Percentiles rank a stretch among this genome's conserved stretches.
These are phyloP conservation scores for Chaetomiaceae sp. DNA, from an alignment of 2,329 filamentous ascomycete genomes.

Conservation along the genomic window DNA sequence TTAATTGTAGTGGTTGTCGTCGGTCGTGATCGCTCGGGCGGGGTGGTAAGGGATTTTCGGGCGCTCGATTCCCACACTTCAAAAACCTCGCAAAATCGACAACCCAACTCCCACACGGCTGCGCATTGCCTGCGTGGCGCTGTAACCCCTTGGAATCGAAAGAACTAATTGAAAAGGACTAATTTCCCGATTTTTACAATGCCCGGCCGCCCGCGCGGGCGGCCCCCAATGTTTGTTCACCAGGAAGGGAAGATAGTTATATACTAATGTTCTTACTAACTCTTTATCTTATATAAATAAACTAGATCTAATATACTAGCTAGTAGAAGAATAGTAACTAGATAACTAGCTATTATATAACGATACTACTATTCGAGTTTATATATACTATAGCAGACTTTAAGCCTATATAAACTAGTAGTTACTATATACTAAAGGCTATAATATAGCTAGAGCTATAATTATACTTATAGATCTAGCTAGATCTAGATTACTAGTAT, in stretches of 20 bases:
- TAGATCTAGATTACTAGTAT: no score
- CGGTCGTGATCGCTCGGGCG: background rate
- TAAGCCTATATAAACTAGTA: no score
- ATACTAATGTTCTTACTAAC: no score
- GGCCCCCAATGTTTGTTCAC: slow-evolving; percentile 1
- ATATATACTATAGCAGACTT: no score
- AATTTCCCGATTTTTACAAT: background rate
- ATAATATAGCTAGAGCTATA: no score
- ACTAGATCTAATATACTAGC: no score
- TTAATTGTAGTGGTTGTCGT: background rate
- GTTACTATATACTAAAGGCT: no score
- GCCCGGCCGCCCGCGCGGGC: slow-evolving; percentile 2
- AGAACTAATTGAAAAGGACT: background rate
- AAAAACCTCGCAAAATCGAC: background rate
- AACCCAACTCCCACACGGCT: background rate
- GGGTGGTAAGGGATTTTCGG: background rate
- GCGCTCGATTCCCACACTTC: background rate
- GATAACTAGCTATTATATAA: no score
- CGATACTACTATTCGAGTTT: no score
- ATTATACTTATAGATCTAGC: no score
- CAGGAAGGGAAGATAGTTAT: background rate
- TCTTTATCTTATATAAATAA: no score
- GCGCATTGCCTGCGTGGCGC: background rate
- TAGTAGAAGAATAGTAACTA: no score
- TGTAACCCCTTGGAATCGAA: slow-evolving; percentile 1